These are phyloP conservation scores for Quillaja saponaria DNA, from an alignment of 306 rosid genomes.

Conservation along the genomic window DNA sequence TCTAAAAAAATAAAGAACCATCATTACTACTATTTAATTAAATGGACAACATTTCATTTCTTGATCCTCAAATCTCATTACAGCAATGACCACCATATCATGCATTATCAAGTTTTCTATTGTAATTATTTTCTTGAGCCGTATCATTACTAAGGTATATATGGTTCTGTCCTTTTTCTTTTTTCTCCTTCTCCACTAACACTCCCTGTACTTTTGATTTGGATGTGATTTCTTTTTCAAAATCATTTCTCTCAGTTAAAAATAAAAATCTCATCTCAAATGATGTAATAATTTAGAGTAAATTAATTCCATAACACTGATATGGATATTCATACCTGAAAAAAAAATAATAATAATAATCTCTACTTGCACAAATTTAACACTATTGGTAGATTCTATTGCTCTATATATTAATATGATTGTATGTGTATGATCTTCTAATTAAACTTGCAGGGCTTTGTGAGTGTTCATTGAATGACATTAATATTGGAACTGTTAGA, in stretches of 20 bases:
- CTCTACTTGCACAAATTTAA: too few species aligned
- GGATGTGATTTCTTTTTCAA: background rate
- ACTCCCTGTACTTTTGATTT: background rate
- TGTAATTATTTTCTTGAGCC: slow-evolving; percentile 23
- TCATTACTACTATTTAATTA: too few species aligned
- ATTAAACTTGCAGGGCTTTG: slow-evolving; percentile 39
- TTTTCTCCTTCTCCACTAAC: background rate
- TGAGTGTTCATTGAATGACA: slow-evolving; percentile 43
- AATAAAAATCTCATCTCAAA: background rate
- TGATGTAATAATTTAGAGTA: too few species aligned
- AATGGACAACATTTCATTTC: too few species aligned
- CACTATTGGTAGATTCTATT: too few species aligned
- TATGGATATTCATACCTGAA: too few species aligned
- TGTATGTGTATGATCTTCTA: too few species aligned
- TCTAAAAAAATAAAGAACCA: background rate
- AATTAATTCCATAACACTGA: too few species aligned
- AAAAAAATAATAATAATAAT: too few species aligned
- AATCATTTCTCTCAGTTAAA: background rate
- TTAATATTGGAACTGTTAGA: slow-evolving; percentile 45
- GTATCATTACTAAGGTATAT: slow-evolving; percentile 37
- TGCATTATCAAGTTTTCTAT: background rate
- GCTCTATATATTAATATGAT: too few species aligned
- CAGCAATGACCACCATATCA: background rate
- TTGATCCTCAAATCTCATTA: too few species aligned
- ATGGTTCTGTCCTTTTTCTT: background rate